Percentiles rank a stretch among this genome's conserved stretches.
Evolutionary conservation across 108 stramenopile genomes (phyloP).

Genomic region (Conticribra weissflogii): DNA sequence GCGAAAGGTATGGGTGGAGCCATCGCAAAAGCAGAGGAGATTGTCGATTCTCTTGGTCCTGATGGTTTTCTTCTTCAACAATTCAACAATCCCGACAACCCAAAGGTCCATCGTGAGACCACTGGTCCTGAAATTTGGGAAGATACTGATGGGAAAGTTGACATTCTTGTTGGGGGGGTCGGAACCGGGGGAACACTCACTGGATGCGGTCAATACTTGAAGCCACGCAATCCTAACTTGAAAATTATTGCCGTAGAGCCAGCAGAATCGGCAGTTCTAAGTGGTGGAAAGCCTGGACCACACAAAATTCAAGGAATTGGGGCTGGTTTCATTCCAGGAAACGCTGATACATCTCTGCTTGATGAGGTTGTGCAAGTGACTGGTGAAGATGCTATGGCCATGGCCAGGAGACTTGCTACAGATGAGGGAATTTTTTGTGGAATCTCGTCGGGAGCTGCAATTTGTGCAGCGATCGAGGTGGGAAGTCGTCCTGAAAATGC

Average conservation of each 20-base stretch:
- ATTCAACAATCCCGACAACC: conserved; percentile 95
- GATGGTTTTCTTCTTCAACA: conserved; percentile 83
- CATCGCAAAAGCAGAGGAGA: conserved; percentile 74
- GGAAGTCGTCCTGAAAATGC: conserved; percentile 67
- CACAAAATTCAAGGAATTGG: conserved; percentile 94
- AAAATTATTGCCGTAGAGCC: conserved; percentile 84
- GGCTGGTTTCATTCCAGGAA: conserved; percentile 87
- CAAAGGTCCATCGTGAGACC: conserved; percentile 83
- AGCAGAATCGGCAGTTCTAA: conserved; percentile 65
- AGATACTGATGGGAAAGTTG: conserved; percentile 79
- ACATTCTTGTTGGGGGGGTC: conserved; percentile 86
- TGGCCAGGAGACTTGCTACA: conserved; percentile 64
- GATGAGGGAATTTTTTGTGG: conserved; percentile 81
- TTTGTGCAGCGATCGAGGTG: conserved; percentile 67
- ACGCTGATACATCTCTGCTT: conserved; percentile 80
- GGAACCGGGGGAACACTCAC: conserved; percentile 88
- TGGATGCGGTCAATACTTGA: conserved; percentile 76
- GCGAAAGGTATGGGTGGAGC: conserved; percentile 88
- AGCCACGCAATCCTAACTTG: conserved; percentile 68
- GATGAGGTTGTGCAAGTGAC: conserved; percentile 70
- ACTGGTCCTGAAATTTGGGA: conserved; percentile 85
- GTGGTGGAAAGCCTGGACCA: conserved; percentile 79
- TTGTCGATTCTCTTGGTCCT: conserved; percentile 52
- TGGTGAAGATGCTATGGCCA: conserved; percentile 66
- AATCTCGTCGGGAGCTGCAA: conserved; percentile 74